phyloP scores from a whole-genome alignment of 179 eudicot genomes.

The Spinacia oleracea region DNA sequence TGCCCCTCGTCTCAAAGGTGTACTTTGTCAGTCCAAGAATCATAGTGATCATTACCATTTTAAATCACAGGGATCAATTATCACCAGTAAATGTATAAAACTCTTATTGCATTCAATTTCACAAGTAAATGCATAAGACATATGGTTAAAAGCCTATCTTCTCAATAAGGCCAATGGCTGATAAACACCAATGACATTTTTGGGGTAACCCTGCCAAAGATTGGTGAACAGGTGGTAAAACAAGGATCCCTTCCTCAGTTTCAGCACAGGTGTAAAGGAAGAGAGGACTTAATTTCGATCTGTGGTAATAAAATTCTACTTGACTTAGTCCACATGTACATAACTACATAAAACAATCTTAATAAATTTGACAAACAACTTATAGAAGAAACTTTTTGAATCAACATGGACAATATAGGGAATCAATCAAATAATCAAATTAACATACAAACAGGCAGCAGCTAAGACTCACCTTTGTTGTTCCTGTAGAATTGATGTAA shows the following conservation, averaged over 20 bases:
- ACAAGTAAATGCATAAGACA: not conserved
- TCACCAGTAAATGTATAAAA: not conserved
- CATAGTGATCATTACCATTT: not conserved
- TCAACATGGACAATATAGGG: not conserved
- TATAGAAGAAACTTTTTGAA: not conserved
- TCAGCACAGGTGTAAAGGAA: conserved; percentile 3
- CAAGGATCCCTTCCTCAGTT: not conserved
- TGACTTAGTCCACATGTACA: not conserved
- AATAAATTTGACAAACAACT: not conserved
- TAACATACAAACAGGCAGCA: conserved; percentile 5
- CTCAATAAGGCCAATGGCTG: not conserved
- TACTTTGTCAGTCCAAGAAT: not conserved
- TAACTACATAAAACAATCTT: not conserved
- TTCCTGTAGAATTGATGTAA: conserved; percentile 89
- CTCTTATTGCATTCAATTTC: conserved; percentile 1
- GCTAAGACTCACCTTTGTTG: conserved; percentile 54
- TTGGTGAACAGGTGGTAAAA: not conserved
- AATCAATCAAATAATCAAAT: not conserved
- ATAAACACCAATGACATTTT: not conserved
- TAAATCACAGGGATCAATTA: not conserved
- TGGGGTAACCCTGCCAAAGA: not conserved
- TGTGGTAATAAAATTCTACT: not conserved
- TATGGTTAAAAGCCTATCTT: not conserved
- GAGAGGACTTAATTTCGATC: not conserved
- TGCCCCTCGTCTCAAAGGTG: not conserved